phyloP scores from a whole-genome alignment of 345 rosid genomes.

The Rubroshorea leprosula region DNA sequence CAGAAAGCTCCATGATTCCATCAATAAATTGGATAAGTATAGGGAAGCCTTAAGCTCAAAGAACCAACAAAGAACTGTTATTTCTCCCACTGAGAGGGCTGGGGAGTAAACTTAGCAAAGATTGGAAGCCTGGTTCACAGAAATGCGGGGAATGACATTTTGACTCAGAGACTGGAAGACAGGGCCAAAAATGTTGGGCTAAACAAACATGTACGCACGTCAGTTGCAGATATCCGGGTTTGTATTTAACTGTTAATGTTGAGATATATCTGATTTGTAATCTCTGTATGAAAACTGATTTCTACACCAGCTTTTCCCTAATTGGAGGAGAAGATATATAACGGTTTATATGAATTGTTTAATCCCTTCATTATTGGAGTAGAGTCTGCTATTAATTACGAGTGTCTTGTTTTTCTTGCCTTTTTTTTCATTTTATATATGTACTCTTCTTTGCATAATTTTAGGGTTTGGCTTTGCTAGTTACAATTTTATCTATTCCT shows the following conservation, averaged over 20 bases:
- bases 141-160: slow-evolving; percentile 44
- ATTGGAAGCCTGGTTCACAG: slow-evolving; percentile 60
- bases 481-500: neutral
- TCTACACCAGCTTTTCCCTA: neutral
- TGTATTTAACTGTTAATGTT: slow-evolving; percentile 32
- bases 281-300: too few species aligned
- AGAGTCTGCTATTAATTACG: too few species aligned
- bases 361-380: too few species aligned
- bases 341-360: too few species aligned
- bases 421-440: too few species aligned
- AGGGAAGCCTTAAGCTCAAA: slow-evolving; percentile 56
- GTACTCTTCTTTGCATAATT: neutral
- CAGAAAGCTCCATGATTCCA: slow-evolving; percentile 54
- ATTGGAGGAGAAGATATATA: too few species aligned
- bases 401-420: neutral
- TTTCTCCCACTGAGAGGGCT: slow-evolving; percentile 50
- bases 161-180: slow-evolving; percentile 65
- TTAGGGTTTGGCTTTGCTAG: neutral
- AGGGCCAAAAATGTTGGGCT: slow-evolving; percentile 65
- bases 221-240: slow-evolving; percentile 74
- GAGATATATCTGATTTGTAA: neutral
- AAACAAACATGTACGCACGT: slow-evolving; percentile 68
- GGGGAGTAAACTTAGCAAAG: slow-evolving; percentile 49
- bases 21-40: slow-evolving; percentile 66
- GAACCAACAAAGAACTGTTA: slow-evolving; percentile 69